phyloP scores from a whole-genome alignment of 75 land plant genomes.

The Isoetes taiwanensis region DNA sequence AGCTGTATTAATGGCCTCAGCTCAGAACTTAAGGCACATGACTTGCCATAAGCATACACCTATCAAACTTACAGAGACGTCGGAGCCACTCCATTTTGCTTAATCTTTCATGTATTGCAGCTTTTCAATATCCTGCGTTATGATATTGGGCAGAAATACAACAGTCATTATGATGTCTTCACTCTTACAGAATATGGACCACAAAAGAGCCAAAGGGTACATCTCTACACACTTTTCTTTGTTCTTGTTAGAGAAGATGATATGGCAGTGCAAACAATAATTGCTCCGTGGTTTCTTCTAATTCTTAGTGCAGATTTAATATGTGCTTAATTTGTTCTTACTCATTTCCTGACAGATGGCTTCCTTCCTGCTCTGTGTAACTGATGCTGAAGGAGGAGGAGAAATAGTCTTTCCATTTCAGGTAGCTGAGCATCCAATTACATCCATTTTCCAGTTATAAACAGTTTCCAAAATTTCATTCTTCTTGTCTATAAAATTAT shows the following conservation, averaged over 20 bases:
- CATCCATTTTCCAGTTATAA: background rate
- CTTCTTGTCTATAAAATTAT: background rate
- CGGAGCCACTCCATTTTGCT: too few species aligned
- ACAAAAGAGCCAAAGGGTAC: slow-evolving; percentile 2
- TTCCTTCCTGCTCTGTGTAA: background rate
- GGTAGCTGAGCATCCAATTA: background rate
- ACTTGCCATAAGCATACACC: too few species aligned
- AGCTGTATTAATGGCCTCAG: too few species aligned
- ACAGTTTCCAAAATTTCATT: too few species aligned
- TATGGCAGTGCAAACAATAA: too few species aligned
- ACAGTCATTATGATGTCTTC: slow-evolving; percentile 3
- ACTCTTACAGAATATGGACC: slow-evolving; percentile 5
- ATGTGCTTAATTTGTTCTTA: background rate
- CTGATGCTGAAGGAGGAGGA: slow-evolving; percentile 1
- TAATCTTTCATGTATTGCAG: too few species aligned
- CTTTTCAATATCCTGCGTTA: background rate
- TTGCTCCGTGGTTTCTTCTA: too few species aligned
- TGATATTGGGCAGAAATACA: slow-evolving; percentile 3
- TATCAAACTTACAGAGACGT: too few species aligned
- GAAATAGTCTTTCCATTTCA: background rate
- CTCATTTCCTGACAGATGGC: background rate
- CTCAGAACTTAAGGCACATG: too few species aligned
- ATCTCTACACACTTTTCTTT: too few species aligned
- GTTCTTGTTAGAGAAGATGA: too few species aligned
- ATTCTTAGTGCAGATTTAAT: background rate